Conservation (phyloP, 306 rosid species). For the Chamaecrista fasciculata region DNA sequence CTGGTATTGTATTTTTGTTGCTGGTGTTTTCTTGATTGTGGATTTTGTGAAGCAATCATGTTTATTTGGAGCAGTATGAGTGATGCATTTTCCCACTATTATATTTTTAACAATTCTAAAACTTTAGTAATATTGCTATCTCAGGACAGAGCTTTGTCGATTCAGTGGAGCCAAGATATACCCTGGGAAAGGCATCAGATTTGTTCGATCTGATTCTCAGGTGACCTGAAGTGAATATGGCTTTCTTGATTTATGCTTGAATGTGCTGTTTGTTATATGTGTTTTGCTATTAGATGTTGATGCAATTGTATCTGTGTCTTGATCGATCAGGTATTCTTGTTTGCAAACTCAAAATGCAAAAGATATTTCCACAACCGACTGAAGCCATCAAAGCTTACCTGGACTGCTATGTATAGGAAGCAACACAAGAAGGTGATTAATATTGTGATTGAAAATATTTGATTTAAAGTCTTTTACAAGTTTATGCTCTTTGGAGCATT, state of each 20-base stretch:
- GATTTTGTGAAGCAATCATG: background rate
- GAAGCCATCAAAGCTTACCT: conserved; percentile 88
- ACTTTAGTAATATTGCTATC: conserved; percentile 11
- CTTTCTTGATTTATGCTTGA: background rate
- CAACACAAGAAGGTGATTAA: conserved; percentile 75
- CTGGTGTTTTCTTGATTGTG: background rate
- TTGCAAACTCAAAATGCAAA: conserved; percentile 76
- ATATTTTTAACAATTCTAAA: background rate
- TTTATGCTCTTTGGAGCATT: background rate
- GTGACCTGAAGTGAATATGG: conserved; percentile 23
- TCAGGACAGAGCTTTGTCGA: conserved; percentile 87
- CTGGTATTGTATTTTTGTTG: background rate
- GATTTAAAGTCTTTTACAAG: background rate
- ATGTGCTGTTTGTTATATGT: background rate
- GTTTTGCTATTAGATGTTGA: background rate
- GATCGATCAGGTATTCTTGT: conserved; percentile 61
- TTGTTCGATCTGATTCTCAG: conserved; percentile 85
- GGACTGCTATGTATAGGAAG: conserved; percentile 91
- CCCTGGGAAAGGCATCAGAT: conserved; percentile 85
- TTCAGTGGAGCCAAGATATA: conserved; percentile 91
- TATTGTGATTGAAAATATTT: background rate
- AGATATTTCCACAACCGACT: conserved; percentile 70
- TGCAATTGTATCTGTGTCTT: background rate
- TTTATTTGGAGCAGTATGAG: background rate
- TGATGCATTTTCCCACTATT: too few species aligned